Conservation (phyloP, 1,139 yeast genomes). For the Barnettozyma hawaiiensis region DNA sequence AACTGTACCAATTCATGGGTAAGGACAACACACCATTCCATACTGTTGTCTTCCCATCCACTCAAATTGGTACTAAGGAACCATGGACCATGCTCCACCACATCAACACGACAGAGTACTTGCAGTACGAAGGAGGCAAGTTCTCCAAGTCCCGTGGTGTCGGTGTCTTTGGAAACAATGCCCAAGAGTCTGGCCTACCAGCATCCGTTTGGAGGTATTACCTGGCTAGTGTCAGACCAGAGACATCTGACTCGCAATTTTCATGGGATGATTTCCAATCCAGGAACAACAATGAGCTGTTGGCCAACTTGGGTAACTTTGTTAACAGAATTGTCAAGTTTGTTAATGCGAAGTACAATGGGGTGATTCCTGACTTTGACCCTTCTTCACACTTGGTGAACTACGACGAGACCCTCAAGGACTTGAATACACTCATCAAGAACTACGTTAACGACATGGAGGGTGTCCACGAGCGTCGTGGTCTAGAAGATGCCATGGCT, state of each 20-base stretch:
- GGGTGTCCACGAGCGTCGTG: slow-evolving; percentile 74
- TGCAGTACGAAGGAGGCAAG: slow-evolving; percentile 96
- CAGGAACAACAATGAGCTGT: slow-evolving; percentile 84
- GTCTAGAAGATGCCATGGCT: slow-evolving; percentile 87
- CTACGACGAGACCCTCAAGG: slow-evolving; percentile 47
- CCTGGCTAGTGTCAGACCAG: slow-evolving; percentile 89
- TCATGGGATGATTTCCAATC: slow-evolving; percentile 96
- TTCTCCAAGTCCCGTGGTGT: slow-evolving; percentile 94
- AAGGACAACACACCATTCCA: slow-evolving; percentile 99
- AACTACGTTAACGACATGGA: slow-evolving; percentile 72
- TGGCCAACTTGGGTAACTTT: slow-evolving; percentile 94
- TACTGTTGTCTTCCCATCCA: slow-evolving; percentile 93
- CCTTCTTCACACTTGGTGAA: slow-evolving; percentile 39
- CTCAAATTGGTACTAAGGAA: slow-evolving; percentile 83
- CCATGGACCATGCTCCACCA: slow-evolving; percentile 90
- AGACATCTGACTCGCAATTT: slow-evolving; percentile 90
- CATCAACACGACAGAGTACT: slow-evolving; percentile 88
- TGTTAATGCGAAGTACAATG: slow-evolving; percentile 84
- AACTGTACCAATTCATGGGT: slow-evolving; percentile 96
- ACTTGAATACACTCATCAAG: slow-evolving; percentile 55
- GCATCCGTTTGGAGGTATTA: slow-evolving; percentile 98
- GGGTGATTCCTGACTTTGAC: slow-evolving; percentile 70
- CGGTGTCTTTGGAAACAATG: slow-evolving; percentile 98
- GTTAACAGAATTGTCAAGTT: slow-evolving; percentile 92
- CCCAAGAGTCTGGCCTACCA: slow-evolving; percentile 84